These are phyloP conservation scores for Nematocida ironsii DNA, from an alignment of 371 early-diverging fungal genomes.

Conservation along the genomic window DNA sequence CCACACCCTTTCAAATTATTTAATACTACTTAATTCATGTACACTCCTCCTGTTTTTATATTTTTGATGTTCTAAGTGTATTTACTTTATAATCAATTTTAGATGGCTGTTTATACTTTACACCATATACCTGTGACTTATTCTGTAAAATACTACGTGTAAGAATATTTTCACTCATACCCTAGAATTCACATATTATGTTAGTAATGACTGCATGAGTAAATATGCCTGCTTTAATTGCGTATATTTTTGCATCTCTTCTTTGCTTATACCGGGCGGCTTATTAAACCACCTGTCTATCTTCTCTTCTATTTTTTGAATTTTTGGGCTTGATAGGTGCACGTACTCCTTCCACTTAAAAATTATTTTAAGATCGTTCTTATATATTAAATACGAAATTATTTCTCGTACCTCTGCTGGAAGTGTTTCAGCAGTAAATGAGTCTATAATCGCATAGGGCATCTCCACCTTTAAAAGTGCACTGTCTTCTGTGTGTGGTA, in stretches of 20 bases:
- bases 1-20: too few species aligned
- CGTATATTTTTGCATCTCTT: constrained; percentile 27
- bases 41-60: too few species aligned
- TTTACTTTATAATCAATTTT: too few species aligned
- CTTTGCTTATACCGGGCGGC: not conserved
- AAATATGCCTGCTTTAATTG: constrained; percentile 22
- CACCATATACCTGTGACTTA: too few species aligned
- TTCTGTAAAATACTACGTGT: too few species aligned
- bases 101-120: too few species aligned
- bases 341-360: constrained; percentile 42
- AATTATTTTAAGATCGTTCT: constrained; percentile 21
- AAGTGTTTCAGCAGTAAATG: not conserved
- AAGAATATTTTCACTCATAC: too few species aligned
- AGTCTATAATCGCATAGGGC: not conserved
- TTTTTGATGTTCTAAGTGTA: too few species aligned
- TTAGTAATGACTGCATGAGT: constrained; percentile 26
- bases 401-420: constrained; percentile 23
- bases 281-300: not conserved
- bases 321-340: constrained; percentile 15
- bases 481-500: not conserved
- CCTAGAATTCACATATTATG: not conserved
- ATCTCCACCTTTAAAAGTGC: constrained; percentile 27
- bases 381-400: constrained; percentile 27
- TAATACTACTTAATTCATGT: too few species aligned
- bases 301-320: constrained; percentile 17